phyloP scores from a whole-genome alignment of 2,329 filamentous ascomycete species.

The Phialemoniopsis sp. region DNA sequence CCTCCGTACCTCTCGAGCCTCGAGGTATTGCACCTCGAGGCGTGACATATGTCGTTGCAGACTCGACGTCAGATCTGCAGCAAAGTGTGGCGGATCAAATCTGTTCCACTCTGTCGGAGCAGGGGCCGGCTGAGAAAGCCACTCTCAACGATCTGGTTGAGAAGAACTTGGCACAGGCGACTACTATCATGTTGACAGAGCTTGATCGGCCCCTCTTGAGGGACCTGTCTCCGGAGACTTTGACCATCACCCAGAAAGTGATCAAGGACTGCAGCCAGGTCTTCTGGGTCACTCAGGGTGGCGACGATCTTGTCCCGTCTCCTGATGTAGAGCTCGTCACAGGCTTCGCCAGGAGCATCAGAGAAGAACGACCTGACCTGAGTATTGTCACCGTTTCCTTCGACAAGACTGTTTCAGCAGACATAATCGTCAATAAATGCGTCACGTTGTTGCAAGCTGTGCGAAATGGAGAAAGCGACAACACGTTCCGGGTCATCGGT shows the following conservation, averaged over 20 bases:
- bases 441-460: constrained; percentile 4
- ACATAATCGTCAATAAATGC: constrained; percentile 6
- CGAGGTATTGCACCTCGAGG: neutral
- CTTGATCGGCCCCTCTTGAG: constrained; percentile 9
- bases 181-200: constrained; percentile 12
- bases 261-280: constrained; percentile 9
- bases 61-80: neutral
- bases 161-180: neutral
- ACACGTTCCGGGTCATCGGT: constrained; percentile 13
- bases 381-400: constrained; percentile 15
- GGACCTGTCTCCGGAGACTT: constrained; percentile 6
- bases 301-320: neutral
- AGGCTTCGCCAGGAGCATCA: constrained; percentile 8
- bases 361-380: constrained; percentile 8
- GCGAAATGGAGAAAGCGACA: constrained; percentile 8
- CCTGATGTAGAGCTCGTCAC: constrained; percentile 12
- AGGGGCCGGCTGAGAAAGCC: neutral
- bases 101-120: neutral
- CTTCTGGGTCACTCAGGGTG: constrained; percentile 12
- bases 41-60: neutral
- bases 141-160: neutral
- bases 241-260: constrained; percentile 9
- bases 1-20: constrained; percentile 4
- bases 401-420: constrained; percentile 5
- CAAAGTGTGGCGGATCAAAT: neutral